Base-by-base conservation (phyloP, 441 rosid species). In the Populus hybrid region DNA sequence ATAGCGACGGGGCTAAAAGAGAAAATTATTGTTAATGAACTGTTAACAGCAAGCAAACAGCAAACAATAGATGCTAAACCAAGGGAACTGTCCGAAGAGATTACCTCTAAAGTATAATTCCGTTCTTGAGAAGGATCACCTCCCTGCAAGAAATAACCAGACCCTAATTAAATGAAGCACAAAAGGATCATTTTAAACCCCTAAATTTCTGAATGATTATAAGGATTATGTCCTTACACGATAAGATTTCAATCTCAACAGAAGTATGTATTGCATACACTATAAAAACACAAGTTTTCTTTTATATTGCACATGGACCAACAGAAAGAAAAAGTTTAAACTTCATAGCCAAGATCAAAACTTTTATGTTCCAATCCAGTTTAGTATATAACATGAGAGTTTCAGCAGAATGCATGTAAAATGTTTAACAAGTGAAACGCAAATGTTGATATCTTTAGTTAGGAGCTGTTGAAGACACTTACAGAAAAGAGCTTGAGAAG, bases 401-500 rank as follows among this genome's bases (percentile, higher is more conserved):
- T 53, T 53, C 42, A 7, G 4, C 10, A 16, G 4, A 19, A 70
- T 19, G 14, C 26, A 70, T 18, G 28, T 24, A 38, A 5, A 23
- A 53, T 21, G 46, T 38, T 70, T 38, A 46, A 11, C 18, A 7
- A 1, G 28, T 5, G 32, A 70, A 70, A 53, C n/a, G 26, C 11
- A 21, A 40, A 23, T 24, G 9, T 38, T 19, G 35, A 6, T 72
- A 57, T 28, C 61, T 14, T 28, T 53, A 34, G 30, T 30, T 36
- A 53, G 9, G 59, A 65, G 73, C 50, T 69, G 66, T 53, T 53
- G 21, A 53, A 38, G n/a, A 61, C 42, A 84, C 91, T 80, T 74
- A 90, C 98, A 68, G 94, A 89, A 84, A 91, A 91, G 63, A 91
- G 84, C 85, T 84, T 90, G 79, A 90, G 98, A 79, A 93, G 81